Conservation (phyloP, 495 filamentous ascomycete genomes). For the Neurospora sublineolata region DNA sequence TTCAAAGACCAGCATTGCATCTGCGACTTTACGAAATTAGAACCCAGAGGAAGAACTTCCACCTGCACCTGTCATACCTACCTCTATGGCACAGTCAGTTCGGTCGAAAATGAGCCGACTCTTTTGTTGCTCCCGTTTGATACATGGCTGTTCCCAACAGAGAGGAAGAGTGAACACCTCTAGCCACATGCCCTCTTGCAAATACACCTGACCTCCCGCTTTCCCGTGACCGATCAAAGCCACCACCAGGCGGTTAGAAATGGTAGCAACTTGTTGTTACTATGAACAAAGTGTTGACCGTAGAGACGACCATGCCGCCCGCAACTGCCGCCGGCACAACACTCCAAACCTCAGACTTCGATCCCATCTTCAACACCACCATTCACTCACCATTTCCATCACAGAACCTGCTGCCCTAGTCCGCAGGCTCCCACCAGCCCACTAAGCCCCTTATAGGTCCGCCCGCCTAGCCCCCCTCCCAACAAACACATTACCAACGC, state of each 20-base stretch:
- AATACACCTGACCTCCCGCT: not conserved
- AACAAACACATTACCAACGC: not conserved
- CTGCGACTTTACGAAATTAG: not conserved
- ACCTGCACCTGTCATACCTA: not conserved
- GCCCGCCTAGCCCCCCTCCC: not conserved
- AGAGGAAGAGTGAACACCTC: not conserved
- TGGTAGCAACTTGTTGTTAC: not conserved
- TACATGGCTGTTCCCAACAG: not conserved
- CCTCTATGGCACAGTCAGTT: not conserved
- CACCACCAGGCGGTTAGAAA: not conserved
- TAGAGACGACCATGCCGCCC: not conserved
- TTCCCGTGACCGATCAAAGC: not conserved
- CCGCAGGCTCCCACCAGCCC: not conserved
- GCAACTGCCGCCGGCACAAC: not conserved
- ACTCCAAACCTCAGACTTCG: not conserved
- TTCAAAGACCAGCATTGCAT: not conserved
- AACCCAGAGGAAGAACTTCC: not conserved
- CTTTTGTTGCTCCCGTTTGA: not conserved
- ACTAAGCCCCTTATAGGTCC: not conserved
- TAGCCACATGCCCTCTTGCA: not conserved
- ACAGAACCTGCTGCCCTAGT: not conserved
- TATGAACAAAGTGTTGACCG: not conserved
- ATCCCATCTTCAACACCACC: not conserved
- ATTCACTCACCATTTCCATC: not conserved
- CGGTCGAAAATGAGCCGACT: not conserved